Conservation (phyloP, 1,139 yeast species). For the Blastobotrys petasosporus region DNA sequence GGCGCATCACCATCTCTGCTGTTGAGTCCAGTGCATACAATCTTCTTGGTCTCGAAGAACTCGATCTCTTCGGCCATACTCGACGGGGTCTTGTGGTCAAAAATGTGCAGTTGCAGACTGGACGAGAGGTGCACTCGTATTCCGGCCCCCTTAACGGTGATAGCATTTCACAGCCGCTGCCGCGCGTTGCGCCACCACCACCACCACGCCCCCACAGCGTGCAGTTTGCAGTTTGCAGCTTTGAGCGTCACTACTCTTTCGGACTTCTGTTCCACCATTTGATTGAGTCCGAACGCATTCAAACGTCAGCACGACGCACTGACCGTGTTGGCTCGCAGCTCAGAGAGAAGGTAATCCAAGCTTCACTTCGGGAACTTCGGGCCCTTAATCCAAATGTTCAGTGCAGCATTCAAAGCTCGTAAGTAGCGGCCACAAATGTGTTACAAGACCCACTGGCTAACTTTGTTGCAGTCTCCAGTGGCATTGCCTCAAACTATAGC, state of each 20-base stretch:
- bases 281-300: too few relatives aligned
- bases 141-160: not conserved
- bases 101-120: not conserved
- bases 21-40: slow-evolving; percentile 4
- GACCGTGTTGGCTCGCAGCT: too few relatives aligned
- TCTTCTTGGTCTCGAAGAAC: slow-evolving; percentile 22
- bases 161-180: not conserved
- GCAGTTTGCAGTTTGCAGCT: too few relatives aligned
- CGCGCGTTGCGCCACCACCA: not conserved
- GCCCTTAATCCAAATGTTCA: slow-evolving; percentile 2
- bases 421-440: slow-evolving; percentile 10
- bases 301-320: too few relatives aligned
- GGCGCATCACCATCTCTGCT: slow-evolving; percentile 5
- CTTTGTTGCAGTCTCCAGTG: slow-evolving; percentile 22
- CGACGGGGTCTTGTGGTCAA: not conserved
- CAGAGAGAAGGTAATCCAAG: too few relatives aligned
- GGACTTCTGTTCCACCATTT: too few relatives aligned
- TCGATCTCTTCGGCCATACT: slow-evolving; percentile 14
- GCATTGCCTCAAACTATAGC: slow-evolving; percentile 63
- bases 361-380: too few relatives aligned
- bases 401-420: slow-evolving; percentile 25
- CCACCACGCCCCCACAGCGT: too few relatives aligned
- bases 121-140: not conserved
- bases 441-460: not conserved
- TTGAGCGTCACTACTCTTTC: too few relatives aligned